Evolutionary conservation across 108 stramenopile species (phyloP).

Genomic region (Fragilaria crotonensis): DNA sequence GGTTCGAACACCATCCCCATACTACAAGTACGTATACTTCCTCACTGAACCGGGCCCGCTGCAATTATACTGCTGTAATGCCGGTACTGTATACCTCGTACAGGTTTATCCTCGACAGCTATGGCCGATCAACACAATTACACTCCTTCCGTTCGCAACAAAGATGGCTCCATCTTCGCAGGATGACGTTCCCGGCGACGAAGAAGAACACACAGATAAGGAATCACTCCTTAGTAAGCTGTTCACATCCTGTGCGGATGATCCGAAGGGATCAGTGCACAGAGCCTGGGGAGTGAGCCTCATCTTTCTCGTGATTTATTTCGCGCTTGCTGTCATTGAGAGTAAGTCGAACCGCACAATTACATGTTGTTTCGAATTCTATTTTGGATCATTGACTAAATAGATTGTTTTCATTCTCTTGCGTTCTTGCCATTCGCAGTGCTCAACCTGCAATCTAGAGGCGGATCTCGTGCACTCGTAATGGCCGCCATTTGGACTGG

Average conservation of each 20-base stretch:
- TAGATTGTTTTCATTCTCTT: background rate
- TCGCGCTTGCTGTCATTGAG: constrained; percentile 55
- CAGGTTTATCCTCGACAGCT: too few relatives aligned
- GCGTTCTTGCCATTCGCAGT: constrained; percentile 24
- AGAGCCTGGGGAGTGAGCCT: constrained; percentile 75
- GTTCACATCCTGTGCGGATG: constrained; percentile 50
- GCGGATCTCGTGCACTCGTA: constrained; percentile 46
- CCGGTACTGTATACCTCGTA: too few relatives aligned
- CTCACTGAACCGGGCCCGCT: too few relatives aligned
- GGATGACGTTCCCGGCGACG: too few relatives aligned
- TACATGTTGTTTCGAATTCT: background rate
- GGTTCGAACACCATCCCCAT: too few relatives aligned
- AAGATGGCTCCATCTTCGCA: too few relatives aligned
- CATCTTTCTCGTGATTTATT: constrained; percentile 57
- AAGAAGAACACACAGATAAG: constrained; percentile 7
- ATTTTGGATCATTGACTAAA: background rate
- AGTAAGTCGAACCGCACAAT: constrained; percentile 50
- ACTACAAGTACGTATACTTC: too few relatives aligned
- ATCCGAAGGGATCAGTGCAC: constrained; percentile 69
- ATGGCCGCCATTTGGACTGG: constrained; percentile 71
- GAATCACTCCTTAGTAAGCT: constrained; percentile 20
- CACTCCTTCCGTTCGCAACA: too few relatives aligned
- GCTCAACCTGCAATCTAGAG: constrained; percentile 39
- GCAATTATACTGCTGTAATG: too few relatives aligned
- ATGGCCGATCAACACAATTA: too few relatives aligned